Base-by-base conservation (phyloP, 495 filamentous ascomycete species). In the Neurospora sp. region DNA sequence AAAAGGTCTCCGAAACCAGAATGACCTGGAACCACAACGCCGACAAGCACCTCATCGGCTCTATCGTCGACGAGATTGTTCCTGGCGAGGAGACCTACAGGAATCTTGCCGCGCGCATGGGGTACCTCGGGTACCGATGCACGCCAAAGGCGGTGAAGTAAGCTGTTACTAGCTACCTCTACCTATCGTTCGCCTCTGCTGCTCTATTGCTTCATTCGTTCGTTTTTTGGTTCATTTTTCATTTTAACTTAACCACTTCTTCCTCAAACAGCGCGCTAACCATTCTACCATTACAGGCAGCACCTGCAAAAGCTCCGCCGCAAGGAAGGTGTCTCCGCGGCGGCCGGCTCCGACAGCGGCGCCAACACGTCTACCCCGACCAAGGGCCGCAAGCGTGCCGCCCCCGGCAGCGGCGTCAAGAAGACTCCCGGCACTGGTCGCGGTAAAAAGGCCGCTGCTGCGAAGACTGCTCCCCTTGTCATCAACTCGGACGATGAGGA, bases 301-400 rank as follows among this genome's bases (percentile, higher is more conserved):
- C 82, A 84, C 10, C 74, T 84, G 0, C 82, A 84, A 70, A 84
- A 84, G 71, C 77, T 84, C 0, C 78, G 80, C 8, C 79, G 78
- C 54, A 83, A 83, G 75, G 81, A 81, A 18, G 75, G 73, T 0
- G 71, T 39, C 11, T 42, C 40, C 41, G 70, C 70, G 5, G 18
- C 27, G n/a, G 71, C 48, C 14, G 46, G 37, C 23, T 44, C 44
- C n/a, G 66, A 16, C 20, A 74, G 38, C 7, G 74, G 70, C 40
- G 7, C 27, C 0, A 31, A 54, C n/a, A 40, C 12, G 8, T 16
- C 76, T 0, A 35, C 70, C 16, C 69, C 74, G 6, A 71, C 76
- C 48, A 79, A 78, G 69, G 69, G 66, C 4, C 73, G 72, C 41
- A 79, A 77, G 75, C 48, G 74, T 37, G 39, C 72, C 11, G 59